A percentile compares a stretch with the other conserved stretches of the same genome.
Evolutionary conservation across 495 filamentous ascomycete genomes (phyloP).

Genomic region (Annulohypoxylon bovei): DNA sequence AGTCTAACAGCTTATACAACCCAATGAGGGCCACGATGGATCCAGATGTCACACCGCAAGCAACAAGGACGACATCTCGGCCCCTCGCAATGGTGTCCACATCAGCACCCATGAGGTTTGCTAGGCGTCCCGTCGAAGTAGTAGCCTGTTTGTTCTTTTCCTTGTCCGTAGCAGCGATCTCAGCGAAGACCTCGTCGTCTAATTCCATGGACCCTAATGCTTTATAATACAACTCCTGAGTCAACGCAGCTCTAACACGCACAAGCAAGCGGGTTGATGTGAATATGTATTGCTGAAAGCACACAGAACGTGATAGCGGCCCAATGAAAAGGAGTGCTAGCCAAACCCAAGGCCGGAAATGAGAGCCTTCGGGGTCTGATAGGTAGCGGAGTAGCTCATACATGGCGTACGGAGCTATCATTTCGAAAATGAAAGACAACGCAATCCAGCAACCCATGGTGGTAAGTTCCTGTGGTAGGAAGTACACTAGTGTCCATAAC

Average conservation of each 20-base stretch:
- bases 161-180: constrained; percentile 42
- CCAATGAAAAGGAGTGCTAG: constrained; percentile 57
- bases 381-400: constrained; percentile 56
- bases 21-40: constrained; percentile 51
- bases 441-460: constrained; percentile 52
- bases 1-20: constrained; percentile 58
- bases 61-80: constrained; percentile 53
- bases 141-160: constrained; percentile 44
- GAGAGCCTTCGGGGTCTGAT: constrained; percentile 45
- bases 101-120: constrained; percentile 63
- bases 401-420: constrained; percentile 57
- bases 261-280: constrained; percentile 58
- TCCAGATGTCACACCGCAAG: constrained; percentile 50
- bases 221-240: constrained; percentile 62
- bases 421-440: constrained; percentile 49
- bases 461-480: constrained; percentile 51
- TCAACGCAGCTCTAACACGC: constrained; percentile 57
- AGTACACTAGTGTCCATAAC: constrained; percentile 52
- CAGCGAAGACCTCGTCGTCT: constrained; percentile 52
- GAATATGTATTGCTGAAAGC: constrained; percentile 62
- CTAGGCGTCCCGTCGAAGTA: constrained; percentile 58
- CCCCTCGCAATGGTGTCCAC: constrained; percentile 56
- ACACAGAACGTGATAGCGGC: constrained; percentile 53
- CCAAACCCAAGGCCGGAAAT: constrained; percentile 56
- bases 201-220: constrained; percentile 58